Percentiles rank a stretch among this genome's conserved stretches.
Evolutionary conservation across 768 basidiomycete genomes (phyloP).

Genomic region (Pulveroboletus sp.): DNA sequence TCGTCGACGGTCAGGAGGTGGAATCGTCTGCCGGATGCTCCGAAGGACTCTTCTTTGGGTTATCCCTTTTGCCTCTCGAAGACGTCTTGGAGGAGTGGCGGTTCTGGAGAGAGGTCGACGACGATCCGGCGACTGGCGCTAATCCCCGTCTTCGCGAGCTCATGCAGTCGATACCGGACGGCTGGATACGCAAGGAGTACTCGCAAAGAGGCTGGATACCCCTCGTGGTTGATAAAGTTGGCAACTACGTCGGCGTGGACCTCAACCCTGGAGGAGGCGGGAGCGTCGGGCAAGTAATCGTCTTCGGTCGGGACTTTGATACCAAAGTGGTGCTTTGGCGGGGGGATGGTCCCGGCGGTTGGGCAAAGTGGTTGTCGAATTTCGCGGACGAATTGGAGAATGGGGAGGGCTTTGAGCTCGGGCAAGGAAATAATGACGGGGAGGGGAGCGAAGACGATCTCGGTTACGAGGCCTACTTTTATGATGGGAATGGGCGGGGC

Average conservation of each 20-base stretch:
- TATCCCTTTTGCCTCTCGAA: slow-evolving; percentile 88
- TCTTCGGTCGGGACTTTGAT: slow-evolving; percentile 99
- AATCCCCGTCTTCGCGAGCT: slow-evolving; percentile 65
- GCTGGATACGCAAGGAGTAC: slow-evolving; percentile 86
- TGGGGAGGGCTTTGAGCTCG: slow-evolving; percentile 85
- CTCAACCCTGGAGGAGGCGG: slow-evolving; percentile 81
- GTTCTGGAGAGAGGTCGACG: slow-evolving; percentile 93
- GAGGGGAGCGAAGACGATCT: slow-evolving; percentile 80
- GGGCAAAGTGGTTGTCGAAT: slow-evolving; percentile 89
- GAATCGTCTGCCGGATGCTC: slow-evolving; percentile 84
- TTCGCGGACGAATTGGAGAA: slow-evolving; percentile 92
- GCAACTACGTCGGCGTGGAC: slow-evolving; percentile 96
- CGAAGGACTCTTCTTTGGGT: slow-evolving; percentile 93
- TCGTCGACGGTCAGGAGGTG: slow-evolving; percentile 90
- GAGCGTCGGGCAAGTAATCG: slow-evolving; percentile 85
- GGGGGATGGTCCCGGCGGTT: slow-evolving; percentile 87
- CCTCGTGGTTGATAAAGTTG: slow-evolving; percentile 86
- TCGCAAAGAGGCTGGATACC: slow-evolving; percentile 97
- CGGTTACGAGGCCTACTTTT: slow-evolving; percentile 86
- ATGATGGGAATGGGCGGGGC: slow-evolving; percentile 72
- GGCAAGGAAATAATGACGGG: slow-evolving; percentile 49
- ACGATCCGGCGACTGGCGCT: slow-evolving; percentile 80
- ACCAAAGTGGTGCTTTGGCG: slow-evolving; percentile 93
- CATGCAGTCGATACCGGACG: slow-evolving; percentile 87
- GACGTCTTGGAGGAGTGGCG: slow-evolving; percentile 93